Evolutionary conservation across 1,139 yeast genomes (phyloP).

Genomic region (Suhomyces bribrorum): DNA sequence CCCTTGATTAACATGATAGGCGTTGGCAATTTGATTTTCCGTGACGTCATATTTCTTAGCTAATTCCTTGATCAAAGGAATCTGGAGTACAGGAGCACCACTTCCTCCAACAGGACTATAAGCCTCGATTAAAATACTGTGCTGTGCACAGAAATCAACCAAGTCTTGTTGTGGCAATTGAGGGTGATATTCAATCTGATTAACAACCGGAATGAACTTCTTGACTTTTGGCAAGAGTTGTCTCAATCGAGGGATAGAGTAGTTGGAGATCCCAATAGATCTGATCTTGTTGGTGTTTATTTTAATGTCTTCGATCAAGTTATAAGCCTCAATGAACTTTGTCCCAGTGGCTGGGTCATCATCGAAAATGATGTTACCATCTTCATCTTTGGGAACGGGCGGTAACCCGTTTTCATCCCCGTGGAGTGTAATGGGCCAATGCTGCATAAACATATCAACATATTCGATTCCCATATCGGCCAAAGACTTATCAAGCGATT

Average conservation of each 20-base stretch:
- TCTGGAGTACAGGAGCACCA: constrained; percentile 40
- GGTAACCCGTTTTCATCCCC: constrained; percentile 44
- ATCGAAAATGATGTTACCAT: constrained; percentile 47
- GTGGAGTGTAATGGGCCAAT: constrained; percentile 55
- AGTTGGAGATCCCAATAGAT: constrained; percentile 38
- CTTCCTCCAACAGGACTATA: constrained; percentile 39
- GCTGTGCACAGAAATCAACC: constrained; percentile 26
- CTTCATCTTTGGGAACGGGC: constrained; percentile 33
- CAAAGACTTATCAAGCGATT: constrained; percentile 38
- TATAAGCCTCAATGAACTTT: constrained; percentile 49
- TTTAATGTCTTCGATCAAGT: constrained; percentile 46
- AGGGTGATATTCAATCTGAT: constrained; percentile 42
- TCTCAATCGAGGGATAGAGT: constrained; percentile 29
- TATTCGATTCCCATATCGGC: constrained; percentile 52
- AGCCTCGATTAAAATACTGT: constrained; percentile 30
- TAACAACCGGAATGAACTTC: constrained; percentile 31
- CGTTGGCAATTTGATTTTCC: constrained; percentile 36
- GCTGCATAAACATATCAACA: constrained; percentile 59
- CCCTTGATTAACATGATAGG: constrained; percentile 40
- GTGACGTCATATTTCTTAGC: constrained; percentile 35
- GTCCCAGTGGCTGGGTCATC: constrained; percentile 41
- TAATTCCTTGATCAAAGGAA: constrained; percentile 33
- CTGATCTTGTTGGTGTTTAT: constrained; percentile 30
- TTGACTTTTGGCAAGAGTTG: constrained; percentile 29
- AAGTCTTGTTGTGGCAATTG: constrained; percentile 42